phyloP scores from a whole-genome alignment of 805 yeast genomes.

The Candida ovalis region DNA sequence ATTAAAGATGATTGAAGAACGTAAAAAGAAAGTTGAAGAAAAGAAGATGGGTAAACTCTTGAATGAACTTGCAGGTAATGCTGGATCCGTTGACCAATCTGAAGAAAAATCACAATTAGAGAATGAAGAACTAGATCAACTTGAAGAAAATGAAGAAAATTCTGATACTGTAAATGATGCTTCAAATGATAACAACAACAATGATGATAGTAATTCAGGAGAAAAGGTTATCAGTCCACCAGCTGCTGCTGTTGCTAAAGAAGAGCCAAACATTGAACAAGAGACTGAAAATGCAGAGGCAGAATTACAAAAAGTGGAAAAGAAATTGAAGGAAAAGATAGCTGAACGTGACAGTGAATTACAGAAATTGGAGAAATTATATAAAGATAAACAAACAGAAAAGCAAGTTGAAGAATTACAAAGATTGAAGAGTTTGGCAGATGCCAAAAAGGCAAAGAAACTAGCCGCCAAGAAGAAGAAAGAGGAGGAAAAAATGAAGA shows the following conservation, averaged over 20 bases:
- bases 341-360: slow-evolving; percentile 27
- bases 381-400: slow-evolving; percentile 15
- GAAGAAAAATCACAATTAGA: slow-evolving; percentile 4
- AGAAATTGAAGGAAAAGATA: slow-evolving; percentile 8
- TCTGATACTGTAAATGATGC: slow-evolving; percentile 1
- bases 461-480: slow-evolving; percentile 13
- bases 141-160: slow-evolving; percentile 11
- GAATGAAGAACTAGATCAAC: slow-evolving; percentile 11
- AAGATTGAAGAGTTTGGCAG: slow-evolving; percentile 28
- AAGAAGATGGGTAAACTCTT: neutral
- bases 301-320: neutral
- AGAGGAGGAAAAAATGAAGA: slow-evolving; percentile 19
- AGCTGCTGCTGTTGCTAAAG: too few relatives aligned
- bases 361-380: slow-evolving; percentile 22
- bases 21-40: slow-evolving; percentile 5
- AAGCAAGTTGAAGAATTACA: slow-evolving; percentile 28
- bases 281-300: neutral
- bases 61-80: slow-evolving; percentile 5
- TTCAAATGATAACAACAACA: neutral
- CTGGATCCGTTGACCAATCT: too few relatives aligned
- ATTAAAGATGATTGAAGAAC: slow-evolving; percentile 7
- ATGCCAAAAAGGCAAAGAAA: slow-evolving; percentile 23
- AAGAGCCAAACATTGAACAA: too few relatives aligned
- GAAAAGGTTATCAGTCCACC: neutral
- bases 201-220: neutral